These are phyloP conservation scores for Leccinellum albellum DNA, from an alignment of 768 basidiomycete species.

Conservation along the genomic window DNA sequence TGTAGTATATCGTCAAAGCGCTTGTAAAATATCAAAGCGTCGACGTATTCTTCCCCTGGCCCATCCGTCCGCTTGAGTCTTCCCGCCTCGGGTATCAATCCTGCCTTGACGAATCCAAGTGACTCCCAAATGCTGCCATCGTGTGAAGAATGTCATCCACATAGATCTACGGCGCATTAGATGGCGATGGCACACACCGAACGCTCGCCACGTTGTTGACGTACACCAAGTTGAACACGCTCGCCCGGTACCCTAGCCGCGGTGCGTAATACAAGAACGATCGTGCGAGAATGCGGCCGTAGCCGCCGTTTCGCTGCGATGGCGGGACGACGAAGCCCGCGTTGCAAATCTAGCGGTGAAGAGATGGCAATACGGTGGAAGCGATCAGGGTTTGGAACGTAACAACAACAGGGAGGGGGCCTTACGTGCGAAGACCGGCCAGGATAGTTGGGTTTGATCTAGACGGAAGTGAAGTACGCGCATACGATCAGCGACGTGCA, in stretches of 20 bases:
- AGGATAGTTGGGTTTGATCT: constrained; percentile 88
- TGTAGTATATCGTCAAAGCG: constrained; percentile 47
- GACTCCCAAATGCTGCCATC: constrained; percentile 77
- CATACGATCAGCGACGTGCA: constrained; percentile 2
- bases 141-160: neutral
- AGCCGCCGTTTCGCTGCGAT: constrained; percentile 56
- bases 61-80: constrained; percentile 65
- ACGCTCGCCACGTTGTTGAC: constrained; percentile 76
- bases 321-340: constrained; percentile 82
- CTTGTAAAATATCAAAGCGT: constrained; percentile 84
- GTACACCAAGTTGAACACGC: constrained; percentile 91
- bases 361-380: neutral
- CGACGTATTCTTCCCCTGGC: constrained; percentile 79
- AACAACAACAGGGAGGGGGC: constrained; percentile 9
- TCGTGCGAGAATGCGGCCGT: constrained; percentile 68
- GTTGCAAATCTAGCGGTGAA: constrained; percentile 65
- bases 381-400: neutral
- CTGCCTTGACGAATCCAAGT: constrained; percentile 75
- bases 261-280: constrained; percentile 84
- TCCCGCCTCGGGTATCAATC: constrained; percentile 74
- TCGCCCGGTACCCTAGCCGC: constrained; percentile 67
- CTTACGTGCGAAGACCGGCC: constrained; percentile 86
- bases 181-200: constrained; percentile 39
- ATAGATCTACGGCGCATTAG: neutral
- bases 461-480: neutral